Percentiles rank a stretch among this genome's conserved stretches.
Evolutionary conservation across 2,329 filamentous ascomycete genomes (phyloP).

Genomic region (Calonectria pseudoreteaudii): DNA sequence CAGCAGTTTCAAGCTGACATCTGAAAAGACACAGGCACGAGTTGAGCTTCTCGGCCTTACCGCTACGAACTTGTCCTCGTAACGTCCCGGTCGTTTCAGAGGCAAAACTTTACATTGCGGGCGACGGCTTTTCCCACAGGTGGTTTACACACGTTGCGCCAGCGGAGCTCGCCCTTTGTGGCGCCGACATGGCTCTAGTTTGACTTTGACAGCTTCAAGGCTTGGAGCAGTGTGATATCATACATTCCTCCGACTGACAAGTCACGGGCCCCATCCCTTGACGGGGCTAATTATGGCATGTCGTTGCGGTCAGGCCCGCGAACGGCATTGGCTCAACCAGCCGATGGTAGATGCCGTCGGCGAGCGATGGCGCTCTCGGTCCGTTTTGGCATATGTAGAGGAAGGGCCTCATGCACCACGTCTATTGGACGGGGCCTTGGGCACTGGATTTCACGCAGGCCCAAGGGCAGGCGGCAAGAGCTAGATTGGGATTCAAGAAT

Average conservation of each 20-base stretch:
- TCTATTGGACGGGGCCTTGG: neutral
- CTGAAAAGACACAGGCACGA: neutral
- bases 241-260: neutral
- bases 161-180: neutral
- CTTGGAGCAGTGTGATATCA: neutral
- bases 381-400: conserved; percentile 2
- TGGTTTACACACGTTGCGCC: neutral
- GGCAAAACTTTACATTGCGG: neutral
- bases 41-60: neutral
- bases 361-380: neutral
- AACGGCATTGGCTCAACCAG: neutral
- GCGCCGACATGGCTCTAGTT: neutral
- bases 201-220: neutral
- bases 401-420: neutral
- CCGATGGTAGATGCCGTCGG: neutral
- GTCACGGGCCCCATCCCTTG: neutral
- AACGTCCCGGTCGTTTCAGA: conserved; percentile 8
- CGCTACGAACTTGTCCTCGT: neutral
- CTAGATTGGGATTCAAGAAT: neutral
- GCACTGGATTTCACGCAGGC: neutral
- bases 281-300: neutral
- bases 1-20: neutral
- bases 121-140: neutral
- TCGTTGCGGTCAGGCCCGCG: neutral
- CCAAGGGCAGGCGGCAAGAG: neutral